These are phyloP conservation scores for Panicum virgatum DNA, from an alignment of 202 grass and related monocot species.

Conservation along the genomic window DNA sequence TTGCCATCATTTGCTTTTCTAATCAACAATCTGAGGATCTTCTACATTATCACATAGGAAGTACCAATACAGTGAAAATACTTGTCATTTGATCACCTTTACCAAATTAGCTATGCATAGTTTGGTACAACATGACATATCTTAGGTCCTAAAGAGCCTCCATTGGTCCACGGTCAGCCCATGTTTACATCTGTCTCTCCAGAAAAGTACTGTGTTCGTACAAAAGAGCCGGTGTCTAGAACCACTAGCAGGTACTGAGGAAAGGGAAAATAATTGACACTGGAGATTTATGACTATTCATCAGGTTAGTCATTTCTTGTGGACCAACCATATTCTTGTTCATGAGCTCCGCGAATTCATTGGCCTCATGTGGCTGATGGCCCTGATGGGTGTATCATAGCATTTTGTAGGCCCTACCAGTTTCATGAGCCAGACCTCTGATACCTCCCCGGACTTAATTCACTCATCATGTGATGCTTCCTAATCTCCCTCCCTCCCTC, in stretches of 20 bases:
- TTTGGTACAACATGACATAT: conserved; percentile 35
- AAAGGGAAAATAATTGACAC: conserved; percentile 41
- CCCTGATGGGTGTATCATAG: conserved; percentile 42
- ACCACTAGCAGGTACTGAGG: conserved; percentile 38
- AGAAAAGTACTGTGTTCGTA: conserved; percentile 38
- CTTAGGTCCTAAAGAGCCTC: conserved; percentile 28
- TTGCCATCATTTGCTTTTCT: conserved; percentile 5
- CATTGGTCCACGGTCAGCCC: conserved; percentile 34
- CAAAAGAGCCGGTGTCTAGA: conserved; percentile 46
- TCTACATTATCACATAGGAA: background rate
- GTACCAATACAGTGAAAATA: background rate
- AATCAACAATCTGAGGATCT: background rate
- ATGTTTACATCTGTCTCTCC: conserved; percentile 46
- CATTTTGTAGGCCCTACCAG: conserved; percentile 31
- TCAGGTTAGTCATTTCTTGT: conserved; percentile 41
- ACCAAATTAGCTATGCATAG: conserved; percentile 2
- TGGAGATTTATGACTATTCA: conserved; percentile 44
- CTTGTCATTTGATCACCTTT: background rate
- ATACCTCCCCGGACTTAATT: conserved; percentile 11
- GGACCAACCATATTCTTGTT: conserved; percentile 38
- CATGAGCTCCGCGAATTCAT: conserved; percentile 34
- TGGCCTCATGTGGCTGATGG: conserved; percentile 26
- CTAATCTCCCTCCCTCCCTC: background rate
- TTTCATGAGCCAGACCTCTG: conserved; percentile 33
- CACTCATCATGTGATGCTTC: conserved; percentile 26